phyloP scores from a whole-genome alignment of 148 eudicot species.

The Pharnaceum exiguum region DNA sequence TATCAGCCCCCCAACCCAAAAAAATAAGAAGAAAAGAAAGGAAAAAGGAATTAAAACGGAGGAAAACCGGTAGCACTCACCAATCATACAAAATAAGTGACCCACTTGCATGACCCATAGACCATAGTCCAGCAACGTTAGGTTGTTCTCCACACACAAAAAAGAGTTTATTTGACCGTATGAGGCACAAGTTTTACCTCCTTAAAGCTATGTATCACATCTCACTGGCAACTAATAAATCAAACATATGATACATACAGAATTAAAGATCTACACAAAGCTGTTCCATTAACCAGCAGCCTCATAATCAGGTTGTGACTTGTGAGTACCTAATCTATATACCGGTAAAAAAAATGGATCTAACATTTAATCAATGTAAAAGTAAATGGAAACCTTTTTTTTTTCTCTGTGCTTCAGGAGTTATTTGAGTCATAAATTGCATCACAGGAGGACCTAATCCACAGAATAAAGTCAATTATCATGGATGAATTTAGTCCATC shows the following conservation, averaged over 20 bases:
- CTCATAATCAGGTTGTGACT: too few species aligned
- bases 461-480: too few species aligned
- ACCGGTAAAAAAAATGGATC: too few species aligned
- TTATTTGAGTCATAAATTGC: too few species aligned
- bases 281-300: too few species aligned
- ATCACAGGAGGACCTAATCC: too few species aligned
- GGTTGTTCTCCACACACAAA: conserved; percentile 20
- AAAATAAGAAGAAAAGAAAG: neutral
- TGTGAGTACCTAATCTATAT: too few species aligned
- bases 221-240: neutral
- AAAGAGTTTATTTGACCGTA: neutral
- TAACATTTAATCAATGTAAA: too few species aligned
- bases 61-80: neutral
- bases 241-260: neutral
- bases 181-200: neutral
- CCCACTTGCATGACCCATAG: conserved; percentile 25
- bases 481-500: neutral
- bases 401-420: too few species aligned
- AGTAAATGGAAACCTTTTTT: too few species aligned
- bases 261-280: too few species aligned
- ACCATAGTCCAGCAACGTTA: conserved; percentile 16
- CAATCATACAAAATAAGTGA: conserved; percentile 19
- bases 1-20: neutral
- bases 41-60: neutral
- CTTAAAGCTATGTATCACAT: neutral